Evolutionary conservation across 2,329 filamentous ascomycete genomes (phyloP).

Genomic region (Penicillium concentricum): DNA sequence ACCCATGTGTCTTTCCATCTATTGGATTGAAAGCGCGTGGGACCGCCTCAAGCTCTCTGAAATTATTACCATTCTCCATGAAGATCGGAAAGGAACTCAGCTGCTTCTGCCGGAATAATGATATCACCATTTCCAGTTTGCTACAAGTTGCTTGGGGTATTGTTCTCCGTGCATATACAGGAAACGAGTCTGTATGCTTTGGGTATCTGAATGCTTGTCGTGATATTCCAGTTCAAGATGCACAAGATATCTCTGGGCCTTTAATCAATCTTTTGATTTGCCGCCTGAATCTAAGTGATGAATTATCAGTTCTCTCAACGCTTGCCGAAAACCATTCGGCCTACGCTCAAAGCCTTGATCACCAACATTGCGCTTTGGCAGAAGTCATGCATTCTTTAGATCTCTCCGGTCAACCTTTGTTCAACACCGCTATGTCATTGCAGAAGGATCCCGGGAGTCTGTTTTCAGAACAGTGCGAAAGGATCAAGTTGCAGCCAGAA

Average conservation of each 20-base stretch:
- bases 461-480: neutral
- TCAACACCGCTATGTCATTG: constrained; percentile 23
- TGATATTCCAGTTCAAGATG: constrained; percentile 1
- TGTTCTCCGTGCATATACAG: constrained; percentile 1
- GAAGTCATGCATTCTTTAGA: constrained; percentile 13
- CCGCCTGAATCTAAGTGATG: neutral
- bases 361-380: constrained; percentile 17
- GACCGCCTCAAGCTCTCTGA: neutral
- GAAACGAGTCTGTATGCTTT: neutral
- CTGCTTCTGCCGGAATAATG: neutral
- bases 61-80: neutral
- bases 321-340: neutral
- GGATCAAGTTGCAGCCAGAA: neutral
- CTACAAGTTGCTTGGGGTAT: constrained; percentile 2
- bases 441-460: constrained; percentile 1
- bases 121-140: neutral
- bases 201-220: constrained; percentile 6
- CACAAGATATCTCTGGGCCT: neutral
- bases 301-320: neutral
- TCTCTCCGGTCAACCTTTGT: constrained; percentile 14
- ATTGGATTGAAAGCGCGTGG: neutral
- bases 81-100: neutral
- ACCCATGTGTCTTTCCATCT: constrained; percentile 9
- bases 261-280: constrained; percentile 5
- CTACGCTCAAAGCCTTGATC: constrained; percentile 4